Percentiles rank a stretch among this genome's conserved stretches.
Conservation (phyloP, 164 flowering plant species). For the Hamamelis virginiana region DNA sequence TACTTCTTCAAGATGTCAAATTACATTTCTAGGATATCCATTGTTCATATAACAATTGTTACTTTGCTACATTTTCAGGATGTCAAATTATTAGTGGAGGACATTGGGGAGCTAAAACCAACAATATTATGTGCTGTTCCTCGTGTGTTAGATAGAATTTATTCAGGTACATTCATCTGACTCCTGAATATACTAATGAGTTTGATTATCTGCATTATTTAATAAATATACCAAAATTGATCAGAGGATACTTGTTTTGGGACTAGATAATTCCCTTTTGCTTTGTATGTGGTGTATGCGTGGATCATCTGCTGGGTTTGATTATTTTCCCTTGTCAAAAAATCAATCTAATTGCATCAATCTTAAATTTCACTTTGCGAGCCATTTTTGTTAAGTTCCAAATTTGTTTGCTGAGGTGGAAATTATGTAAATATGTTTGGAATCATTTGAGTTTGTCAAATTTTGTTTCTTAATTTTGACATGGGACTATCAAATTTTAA, state of each 20-base stretch:
- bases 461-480: background rate
- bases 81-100: constrained; percentile 80
- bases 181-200: background rate
- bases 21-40: constrained; percentile 69
- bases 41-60: background rate
- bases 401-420: background rate
- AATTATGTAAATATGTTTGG: background rate
- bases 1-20: constrained; percentile 59
- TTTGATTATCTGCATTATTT: background rate
- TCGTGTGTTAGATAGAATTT: constrained; percentile 87
- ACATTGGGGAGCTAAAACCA: constrained; percentile 87
- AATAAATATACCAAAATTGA: background rate
- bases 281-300: background rate
- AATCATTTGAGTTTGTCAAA: background rate
- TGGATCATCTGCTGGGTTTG: constrained; percentile 1
- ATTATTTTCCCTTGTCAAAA: background rate
- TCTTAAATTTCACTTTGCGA: background rate
- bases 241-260: background rate
- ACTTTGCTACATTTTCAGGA: constrained; percentile 52
- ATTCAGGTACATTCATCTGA: constrained; percentile 52
- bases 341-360: background rate
- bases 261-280: background rate
- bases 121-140: constrained; percentile 93
- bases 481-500: background rate
- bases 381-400: background rate